Evolutionary conservation across 345 rosid genomes (phyloP), one percentile per base, ranked within the genome.

Genomic region (Anacardium occidentale): DNA sequence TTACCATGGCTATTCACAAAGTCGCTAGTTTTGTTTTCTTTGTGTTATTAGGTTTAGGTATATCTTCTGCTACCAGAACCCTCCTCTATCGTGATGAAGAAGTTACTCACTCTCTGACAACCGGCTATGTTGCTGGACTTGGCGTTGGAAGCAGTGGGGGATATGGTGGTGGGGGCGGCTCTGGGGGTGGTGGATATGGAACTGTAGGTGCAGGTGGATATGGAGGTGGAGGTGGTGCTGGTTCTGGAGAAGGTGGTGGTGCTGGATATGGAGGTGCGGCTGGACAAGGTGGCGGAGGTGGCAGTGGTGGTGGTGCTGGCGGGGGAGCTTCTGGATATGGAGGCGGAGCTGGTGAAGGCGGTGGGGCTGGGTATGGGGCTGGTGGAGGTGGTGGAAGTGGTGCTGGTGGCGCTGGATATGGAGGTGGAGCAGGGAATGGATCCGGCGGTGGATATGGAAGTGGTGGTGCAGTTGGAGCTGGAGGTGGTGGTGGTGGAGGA

Each of bases 221-320:
- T 32, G 80, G 78, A 14, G 10, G 24, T 47, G 83, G 72, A 14
- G 76, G 45, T 21, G 82, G 70, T 42, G 67, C 59, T 20, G 83
- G 79, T 3, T 62, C 66, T 15, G 86, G 83, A 20, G 58, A 44
- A 12, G 83, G 80, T 47, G 80, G 74, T 4, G 83, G 83, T 9
- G 70, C 37, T 7, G 80, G 80, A 1, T 52, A 63, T 61, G 80
- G 79, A 2, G 68, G 81, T 10, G 77, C 65, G 0, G 58, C 25
- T 24, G 85, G 77, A 15, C 50, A 52, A 54, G 79, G 81, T 20
- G 81, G 73, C 0, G 79, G 83, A 2, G 81, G 79, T 1, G 70
- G 74, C 1, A 71, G 75, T 18, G 77, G 75, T 14, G 80, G 68
- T 26, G 83, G 77, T 15, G 78, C 37, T 22, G 82, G 73, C 17